Percentiles rank a stretch among this genome's conserved stretches.
Evolutionary conservation across 495 filamentous ascomycete genomes (phyloP).

Genomic region (Aspergillus saccharolyticus): DNA sequence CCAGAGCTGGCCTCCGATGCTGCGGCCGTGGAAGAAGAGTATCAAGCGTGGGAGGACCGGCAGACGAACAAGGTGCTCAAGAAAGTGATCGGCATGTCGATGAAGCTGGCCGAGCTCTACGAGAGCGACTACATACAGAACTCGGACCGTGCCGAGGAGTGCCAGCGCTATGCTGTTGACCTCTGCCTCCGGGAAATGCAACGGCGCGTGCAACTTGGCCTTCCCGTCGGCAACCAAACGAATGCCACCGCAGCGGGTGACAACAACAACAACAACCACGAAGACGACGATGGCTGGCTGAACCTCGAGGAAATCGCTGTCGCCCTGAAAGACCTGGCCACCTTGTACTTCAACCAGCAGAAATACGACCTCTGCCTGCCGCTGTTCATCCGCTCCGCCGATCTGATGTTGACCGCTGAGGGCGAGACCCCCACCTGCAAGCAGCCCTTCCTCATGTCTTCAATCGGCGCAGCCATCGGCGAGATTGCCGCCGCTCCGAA

Average conservation of each 20-base stretch:
- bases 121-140: slow-evolving; percentile 43
- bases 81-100: slow-evolving; percentile 65
- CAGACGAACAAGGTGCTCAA: slow-evolving; percentile 65
- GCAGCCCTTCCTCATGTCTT: slow-evolving; percentile 57
- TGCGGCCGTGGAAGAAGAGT: slow-evolving; percentile 16
- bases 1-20: slow-evolving; percentile 29
- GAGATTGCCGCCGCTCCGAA: slow-evolving; percentile 25
- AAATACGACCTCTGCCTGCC: slow-evolving; percentile 76
- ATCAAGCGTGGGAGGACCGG: slow-evolving; percentile 45
- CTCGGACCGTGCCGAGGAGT: slow-evolving; percentile 61
- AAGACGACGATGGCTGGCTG: slow-evolving; percentile 63
- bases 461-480: slow-evolving; percentile 31
- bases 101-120: slow-evolving; percentile 81
- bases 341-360: slow-evolving; percentile 62
- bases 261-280: background rate
- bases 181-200: slow-evolving; percentile 68
- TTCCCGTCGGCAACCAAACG: slow-evolving; percentile 26
- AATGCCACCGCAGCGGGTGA: background rate
- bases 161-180: slow-evolving; percentile 77
- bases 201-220: slow-evolving; percentile 57
- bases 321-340: slow-evolving; percentile 63
- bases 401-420: slow-evolving; percentile 43
- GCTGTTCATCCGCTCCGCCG: slow-evolving; percentile 79
- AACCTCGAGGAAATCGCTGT: slow-evolving; percentile 65
- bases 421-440: slow-evolving; percentile 54